Percentiles rank a stretch among this genome's conserved stretches.
Evolutionary conservation across 164 flowering plant genomes (phyloP).

Genomic region (grape (Vitis vinifera)): DNA sequence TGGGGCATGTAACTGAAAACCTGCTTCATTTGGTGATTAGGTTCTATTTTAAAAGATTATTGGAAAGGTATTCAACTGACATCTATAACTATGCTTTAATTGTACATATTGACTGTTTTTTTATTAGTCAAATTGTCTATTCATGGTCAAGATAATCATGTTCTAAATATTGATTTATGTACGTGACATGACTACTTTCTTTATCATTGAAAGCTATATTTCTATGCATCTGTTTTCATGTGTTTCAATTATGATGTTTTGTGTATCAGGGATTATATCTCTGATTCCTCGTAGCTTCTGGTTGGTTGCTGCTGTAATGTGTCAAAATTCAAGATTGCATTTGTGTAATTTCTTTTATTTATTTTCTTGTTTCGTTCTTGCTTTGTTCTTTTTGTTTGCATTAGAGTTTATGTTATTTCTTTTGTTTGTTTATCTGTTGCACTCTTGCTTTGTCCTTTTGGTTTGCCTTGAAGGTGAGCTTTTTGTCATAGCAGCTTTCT

Average conservation of each 20-base stretch:
- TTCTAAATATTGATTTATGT: neutral
- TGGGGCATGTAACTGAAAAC: conserved; percentile 76
- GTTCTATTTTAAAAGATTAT: neutral
- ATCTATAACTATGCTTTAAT: neutral
- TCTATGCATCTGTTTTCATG: neutral
- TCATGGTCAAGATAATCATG: neutral
- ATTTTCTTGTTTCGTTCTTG: too few species aligned
- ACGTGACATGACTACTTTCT: neutral
- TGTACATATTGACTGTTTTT: neutral
- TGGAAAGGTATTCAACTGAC: neutral
- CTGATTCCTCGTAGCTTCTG: neutral
- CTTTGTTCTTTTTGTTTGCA: too few species aligned
- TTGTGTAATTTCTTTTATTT: neutral
- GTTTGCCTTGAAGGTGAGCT: too few species aligned
- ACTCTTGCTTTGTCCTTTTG: too few species aligned
- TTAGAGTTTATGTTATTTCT: too few species aligned
- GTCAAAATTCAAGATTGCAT: neutral
- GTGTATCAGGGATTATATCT: neutral
- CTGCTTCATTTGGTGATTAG: neutral
- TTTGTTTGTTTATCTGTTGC: too few species aligned
- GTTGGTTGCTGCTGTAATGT: neutral
- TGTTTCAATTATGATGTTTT: neutral
- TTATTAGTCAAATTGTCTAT: neutral
- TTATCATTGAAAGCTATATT: neutral
- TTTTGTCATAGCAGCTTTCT: too few species aligned